These are phyloP conservation scores for Ammopiptanthus mongolicus DNA, from an alignment of 306 rosid species.

Conservation along the genomic window DNA sequence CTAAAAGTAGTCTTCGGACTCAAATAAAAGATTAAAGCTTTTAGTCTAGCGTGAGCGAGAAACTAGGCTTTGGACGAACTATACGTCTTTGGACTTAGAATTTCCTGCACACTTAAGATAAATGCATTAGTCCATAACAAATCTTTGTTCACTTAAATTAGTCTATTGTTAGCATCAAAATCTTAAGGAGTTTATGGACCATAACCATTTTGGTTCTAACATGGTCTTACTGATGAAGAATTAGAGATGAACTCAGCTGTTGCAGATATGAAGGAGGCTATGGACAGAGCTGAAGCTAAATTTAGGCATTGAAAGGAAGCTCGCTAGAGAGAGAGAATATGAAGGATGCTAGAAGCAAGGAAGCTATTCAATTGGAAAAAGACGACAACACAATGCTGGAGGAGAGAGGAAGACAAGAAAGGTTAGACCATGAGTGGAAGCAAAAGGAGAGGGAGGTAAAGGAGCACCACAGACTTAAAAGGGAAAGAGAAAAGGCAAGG, in stretches of 20 bases:
- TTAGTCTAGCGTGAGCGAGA: no score
- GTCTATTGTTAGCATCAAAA: no score
- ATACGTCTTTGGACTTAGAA: no score
- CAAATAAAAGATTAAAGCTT: no score
- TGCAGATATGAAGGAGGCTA: constrained; percentile 94
- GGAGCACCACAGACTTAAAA: constrained; percentile 55
- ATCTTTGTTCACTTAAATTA: no score
- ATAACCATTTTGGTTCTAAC: no score
- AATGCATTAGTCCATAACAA: no score
- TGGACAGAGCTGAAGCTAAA: constrained; percentile 94
- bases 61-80: no score
- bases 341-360: constrained; percentile 63
- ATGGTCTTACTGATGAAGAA: constrained; percentile 62
- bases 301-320: constrained; percentile 83
- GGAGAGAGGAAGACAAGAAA: constrained; percentile 54
- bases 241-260: constrained; percentile 87
- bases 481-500: constrained; percentile 70
- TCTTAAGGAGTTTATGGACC: no score
- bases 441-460: constrained; percentile 73
- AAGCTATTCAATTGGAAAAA: constrained; percentile 55
- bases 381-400: constrained; percentile 47
- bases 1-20: no score
- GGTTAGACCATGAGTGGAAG: constrained; percentile 52
- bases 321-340: constrained; percentile 81
- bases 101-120: no score